Conservation (phyloP, 2,329 filamentous ascomycete species). For the Sporothrix variecibatus region DNA sequence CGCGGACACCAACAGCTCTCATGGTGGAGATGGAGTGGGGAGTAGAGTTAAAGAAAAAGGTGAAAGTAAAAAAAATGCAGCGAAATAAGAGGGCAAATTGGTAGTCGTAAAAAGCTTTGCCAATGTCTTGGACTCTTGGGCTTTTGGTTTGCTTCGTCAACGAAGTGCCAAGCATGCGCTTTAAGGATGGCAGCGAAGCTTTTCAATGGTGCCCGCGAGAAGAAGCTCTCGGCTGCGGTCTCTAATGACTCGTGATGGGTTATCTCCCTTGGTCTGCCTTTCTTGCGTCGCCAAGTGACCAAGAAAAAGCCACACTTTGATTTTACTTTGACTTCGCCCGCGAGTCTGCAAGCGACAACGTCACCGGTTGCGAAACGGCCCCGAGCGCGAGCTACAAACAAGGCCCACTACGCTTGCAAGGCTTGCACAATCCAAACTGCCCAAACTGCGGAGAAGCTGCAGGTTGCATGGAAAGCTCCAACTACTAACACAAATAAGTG, state of each 20-base stretch:
- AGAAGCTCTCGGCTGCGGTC: neutral
- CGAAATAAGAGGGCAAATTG: neutral
- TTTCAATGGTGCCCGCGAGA: neutral
- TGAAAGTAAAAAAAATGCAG: neutral
- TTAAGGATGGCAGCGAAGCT: neutral
- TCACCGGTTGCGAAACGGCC: neutral
- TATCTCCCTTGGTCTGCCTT: neutral
- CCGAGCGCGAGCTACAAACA: neutral
- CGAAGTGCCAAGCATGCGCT: neutral
- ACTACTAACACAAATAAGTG: slow-evolving; percentile 2
- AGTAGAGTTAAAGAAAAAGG: neutral
- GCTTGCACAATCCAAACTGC: too few species aligned
- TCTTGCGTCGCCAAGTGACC: neutral
- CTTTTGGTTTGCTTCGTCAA: neutral
- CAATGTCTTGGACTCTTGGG: neutral
- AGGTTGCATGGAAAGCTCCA: neutral
- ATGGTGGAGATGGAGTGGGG: neutral
- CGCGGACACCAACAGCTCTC: slow-evolving; percentile 18
- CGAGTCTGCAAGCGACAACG: neutral
- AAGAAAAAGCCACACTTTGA: neutral
- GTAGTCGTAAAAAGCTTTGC: too few species aligned
- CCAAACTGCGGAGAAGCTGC: neutral
- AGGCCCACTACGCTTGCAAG: too few species aligned
- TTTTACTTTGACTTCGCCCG: neutral
- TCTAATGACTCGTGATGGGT: neutral